Percentiles rank a stretch among this genome's conserved stretches.
phyloP scores from a whole-genome alignment of 2,329 filamentous ascomycete species.

The Clarireedia homoeocarpa region DNA sequence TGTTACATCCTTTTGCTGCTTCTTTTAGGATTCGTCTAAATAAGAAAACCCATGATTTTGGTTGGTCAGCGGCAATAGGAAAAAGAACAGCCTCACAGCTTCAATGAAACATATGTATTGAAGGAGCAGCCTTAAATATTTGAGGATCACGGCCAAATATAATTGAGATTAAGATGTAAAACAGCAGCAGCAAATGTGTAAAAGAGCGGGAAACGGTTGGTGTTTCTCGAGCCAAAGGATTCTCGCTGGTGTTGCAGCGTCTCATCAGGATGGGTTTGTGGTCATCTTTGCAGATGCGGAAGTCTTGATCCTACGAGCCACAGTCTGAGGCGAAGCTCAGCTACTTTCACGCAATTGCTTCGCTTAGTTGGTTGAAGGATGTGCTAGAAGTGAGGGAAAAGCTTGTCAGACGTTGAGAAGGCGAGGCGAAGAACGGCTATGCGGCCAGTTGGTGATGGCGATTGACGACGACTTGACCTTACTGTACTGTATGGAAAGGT shows the following conservation, averaged over 20 bases:
- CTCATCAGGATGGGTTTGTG: slow-evolving; percentile 4
- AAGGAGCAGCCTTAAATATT: background rate
- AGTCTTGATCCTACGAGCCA: slow-evolving; percentile 1
- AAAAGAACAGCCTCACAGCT: background rate
- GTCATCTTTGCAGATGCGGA: slow-evolving; percentile 2
- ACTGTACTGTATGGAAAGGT: too few species aligned
- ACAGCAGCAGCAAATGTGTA: background rate
- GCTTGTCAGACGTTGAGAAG: background rate
- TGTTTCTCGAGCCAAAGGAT: background rate
- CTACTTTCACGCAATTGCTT: background rate
- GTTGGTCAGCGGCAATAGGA: background rate
- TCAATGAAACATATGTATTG: background rate
- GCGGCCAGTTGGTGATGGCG: too few species aligned
- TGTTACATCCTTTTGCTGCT: background rate
- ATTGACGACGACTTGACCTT: too few species aligned
- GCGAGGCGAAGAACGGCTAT: too few species aligned
- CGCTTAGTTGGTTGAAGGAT: too few species aligned
- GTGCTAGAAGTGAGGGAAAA: background rate
- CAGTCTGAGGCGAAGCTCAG: background rate
- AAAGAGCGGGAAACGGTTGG: background rate
- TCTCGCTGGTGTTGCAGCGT: background rate
- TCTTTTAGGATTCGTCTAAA: background rate
- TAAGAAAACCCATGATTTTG: background rate
- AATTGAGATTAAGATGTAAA: too few species aligned
- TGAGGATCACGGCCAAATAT: background rate